A percentile compares a stretch with the other conserved stretches of the same genome.
Evolutionary conservation across 208 protist species (phyloP).

Genomic region (Trypanosomatidae sp.): DNA sequence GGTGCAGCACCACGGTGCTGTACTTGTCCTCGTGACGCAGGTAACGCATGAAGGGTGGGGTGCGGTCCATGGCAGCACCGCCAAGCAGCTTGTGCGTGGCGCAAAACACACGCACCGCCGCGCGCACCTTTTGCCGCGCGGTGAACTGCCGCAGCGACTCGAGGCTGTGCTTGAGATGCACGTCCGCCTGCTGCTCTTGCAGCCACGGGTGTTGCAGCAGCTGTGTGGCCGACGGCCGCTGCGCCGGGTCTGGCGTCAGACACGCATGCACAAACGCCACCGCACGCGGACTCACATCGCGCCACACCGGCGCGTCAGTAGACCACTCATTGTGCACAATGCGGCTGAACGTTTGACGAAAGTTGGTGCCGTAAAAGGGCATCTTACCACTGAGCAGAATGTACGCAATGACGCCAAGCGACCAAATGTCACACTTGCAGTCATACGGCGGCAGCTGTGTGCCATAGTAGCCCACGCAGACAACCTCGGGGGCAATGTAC

Average conservation of each 20-base stretch:
- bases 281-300: conserved; percentile 20
- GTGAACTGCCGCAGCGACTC: conserved; percentile 35
- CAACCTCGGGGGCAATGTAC: conserved; percentile 85
- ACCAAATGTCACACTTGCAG: conserved; percentile 82
- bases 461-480: conserved; percentile 52
- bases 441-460: conserved; percentile 37
- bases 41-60: conserved; percentile 73
- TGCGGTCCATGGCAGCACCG: conserved; percentile 24
- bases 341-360: conserved; percentile 46
- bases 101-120: conserved; percentile 51
- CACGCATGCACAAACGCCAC: conserved; percentile 49
- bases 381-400: conserved; percentile 68
- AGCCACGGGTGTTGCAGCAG: conserved; percentile 60
- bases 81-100: conserved; percentile 47
- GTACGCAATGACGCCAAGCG: conserved; percentile 71
- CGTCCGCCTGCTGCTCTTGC: conserved; percentile 19
- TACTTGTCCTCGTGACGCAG: conserved; percentile 56
- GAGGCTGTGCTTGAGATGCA: conserved; percentile 32
- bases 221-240: conserved; percentile 44
- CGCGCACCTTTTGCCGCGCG: conserved; percentile 45
- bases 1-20: conserved; percentile 36
- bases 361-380: conserved; percentile 71
- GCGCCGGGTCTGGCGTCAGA: conserved; percentile 45
- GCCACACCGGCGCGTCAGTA: conserved; percentile 39
- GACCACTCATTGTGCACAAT: conserved; percentile 48